Evolutionary conservation across 106 monocot species (phyloP).

Genomic region (Platanthera guangdongensis): DNA sequence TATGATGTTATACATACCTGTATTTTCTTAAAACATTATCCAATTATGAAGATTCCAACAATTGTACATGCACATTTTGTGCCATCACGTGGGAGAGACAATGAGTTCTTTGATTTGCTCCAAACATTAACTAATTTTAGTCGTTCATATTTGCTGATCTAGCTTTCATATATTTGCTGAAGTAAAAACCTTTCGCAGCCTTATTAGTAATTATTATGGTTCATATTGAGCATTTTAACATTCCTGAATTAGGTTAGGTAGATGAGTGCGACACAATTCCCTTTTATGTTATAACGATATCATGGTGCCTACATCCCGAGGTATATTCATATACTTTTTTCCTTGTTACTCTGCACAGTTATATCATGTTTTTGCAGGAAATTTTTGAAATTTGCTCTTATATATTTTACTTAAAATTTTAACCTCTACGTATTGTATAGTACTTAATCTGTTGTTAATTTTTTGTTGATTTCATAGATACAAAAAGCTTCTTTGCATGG

Average conservation of each 20-base stretch:
- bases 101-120: background rate
- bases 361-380: constrained; percentile 1
- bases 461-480: constrained; percentile 54
- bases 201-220: background rate
- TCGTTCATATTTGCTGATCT: background rate
- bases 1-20: constrained; percentile 6
- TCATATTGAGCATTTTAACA: background rate
- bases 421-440: background rate
- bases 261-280: constrained; percentile 4
- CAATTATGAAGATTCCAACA: background rate
- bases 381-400: background rate
- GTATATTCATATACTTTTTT: constrained; percentile 5
- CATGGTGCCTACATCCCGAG: background rate
- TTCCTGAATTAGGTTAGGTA: constrained; percentile 6
- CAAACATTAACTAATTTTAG: background rate
- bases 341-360: constrained; percentile 1
- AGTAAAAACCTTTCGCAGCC: background rate
- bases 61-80: background rate
- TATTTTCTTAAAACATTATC: background rate
- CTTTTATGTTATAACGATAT: background rate
- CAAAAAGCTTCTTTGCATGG: constrained; percentile 79
- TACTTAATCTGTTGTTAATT: constrained; percentile 18
- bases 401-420: constrained; percentile 7
- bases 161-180: background rate
- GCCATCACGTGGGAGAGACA: background rate